Percentiles rank a stretch among this genome's conserved stretches.
Conservation (phyloP, 2,329 filamentous ascomycete genomes). For the Diaporthe citriasiana region DNA sequence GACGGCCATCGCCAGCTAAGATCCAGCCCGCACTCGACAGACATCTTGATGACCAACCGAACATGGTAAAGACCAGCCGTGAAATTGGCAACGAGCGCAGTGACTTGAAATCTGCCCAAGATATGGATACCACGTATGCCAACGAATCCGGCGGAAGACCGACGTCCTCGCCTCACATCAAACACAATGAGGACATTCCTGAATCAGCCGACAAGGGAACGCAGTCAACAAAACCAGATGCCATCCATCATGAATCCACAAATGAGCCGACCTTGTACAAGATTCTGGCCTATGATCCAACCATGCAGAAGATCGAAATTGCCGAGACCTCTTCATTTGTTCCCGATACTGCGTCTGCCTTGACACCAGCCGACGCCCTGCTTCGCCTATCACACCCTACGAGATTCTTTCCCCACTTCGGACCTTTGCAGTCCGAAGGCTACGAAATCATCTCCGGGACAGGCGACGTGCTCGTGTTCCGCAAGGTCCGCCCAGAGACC, state of each 20-base stretch:
- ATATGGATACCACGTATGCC: conserved; percentile 62
- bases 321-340: conserved; percentile 73
- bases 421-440: conserved; percentile 69
- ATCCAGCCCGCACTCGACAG: conserved; percentile 48
- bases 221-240: conserved; percentile 21
- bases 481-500: conserved; percentile 62
- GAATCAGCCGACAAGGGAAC: conserved; percentile 41
- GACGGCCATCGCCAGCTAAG: conserved; percentile 24
- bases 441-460: conserved; percentile 77
- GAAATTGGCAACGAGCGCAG: conserved; percentile 50
- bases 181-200: conserved; percentile 48
- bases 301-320: conserved; percentile 68
- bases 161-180: conserved; percentile 55
- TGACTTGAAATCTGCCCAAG: conserved; percentile 62
- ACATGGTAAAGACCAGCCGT: conserved; percentile 47
- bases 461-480: conserved; percentile 76
- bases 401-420: conserved; percentile 76
- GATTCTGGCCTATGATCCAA: conserved; percentile 75
- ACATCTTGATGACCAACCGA: conserved; percentile 25
- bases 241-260: not conserved
- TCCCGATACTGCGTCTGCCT: conserved; percentile 60
- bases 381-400: conserved; percentile 72
- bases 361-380: conserved; percentile 73
- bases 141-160: conserved; percentile 57
- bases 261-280: conserved; percentile 65